Conservation (phyloP, 352 stramenopile species). For the Salisapilia sapeloensis region DNA sequence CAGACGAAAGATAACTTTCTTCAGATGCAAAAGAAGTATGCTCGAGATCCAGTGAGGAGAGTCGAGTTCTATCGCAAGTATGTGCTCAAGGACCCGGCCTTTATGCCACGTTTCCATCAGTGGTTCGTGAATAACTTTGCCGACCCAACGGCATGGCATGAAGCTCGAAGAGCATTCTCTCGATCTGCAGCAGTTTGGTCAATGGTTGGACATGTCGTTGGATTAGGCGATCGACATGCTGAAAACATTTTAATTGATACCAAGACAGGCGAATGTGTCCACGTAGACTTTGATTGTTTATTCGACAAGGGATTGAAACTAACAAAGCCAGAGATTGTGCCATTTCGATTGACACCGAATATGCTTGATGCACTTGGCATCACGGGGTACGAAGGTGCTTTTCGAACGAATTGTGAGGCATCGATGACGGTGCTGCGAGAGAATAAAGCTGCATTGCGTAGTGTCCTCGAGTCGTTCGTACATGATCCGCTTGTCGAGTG, state of each 20-base stretch:
- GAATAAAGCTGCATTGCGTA: conserved; percentile 95
- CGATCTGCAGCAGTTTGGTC: conserved; percentile 91
- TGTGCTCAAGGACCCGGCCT: conserved; percentile 46
- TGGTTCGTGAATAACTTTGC: conserved; percentile 98
- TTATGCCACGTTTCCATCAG: conserved; percentile 93
- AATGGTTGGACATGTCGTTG: conserved; percentile 93
- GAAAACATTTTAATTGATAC: conserved; percentile 99
- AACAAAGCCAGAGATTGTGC: conserved; percentile 94
- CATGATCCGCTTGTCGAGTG: conserved; percentile 93
- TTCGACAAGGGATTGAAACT: conserved; percentile 99
- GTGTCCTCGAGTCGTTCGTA: conserved; percentile 98
- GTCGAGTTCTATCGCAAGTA: conserved; percentile 60
- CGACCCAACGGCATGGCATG: conserved; percentile 96
- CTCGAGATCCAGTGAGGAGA: no score
- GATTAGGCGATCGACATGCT: conserved; percentile 89
- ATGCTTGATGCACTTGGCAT: conserved; percentile 99
- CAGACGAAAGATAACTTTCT: conserved; percentile 80
- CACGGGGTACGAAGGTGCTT: conserved; percentile 91
- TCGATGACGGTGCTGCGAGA: conserved; percentile 86
- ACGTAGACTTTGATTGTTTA: conserved; percentile 99
- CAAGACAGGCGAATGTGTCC: conserved; percentile 93
- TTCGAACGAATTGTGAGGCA: conserved; percentile 84
- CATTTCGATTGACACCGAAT: conserved; percentile 99
- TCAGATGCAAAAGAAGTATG: conserved; percentile 79
- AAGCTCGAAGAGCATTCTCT: conserved; percentile 81